Base-by-base conservation (phyloP, 495 filamentous ascomycete genomes). In the Lichina pygmaea region DNA sequence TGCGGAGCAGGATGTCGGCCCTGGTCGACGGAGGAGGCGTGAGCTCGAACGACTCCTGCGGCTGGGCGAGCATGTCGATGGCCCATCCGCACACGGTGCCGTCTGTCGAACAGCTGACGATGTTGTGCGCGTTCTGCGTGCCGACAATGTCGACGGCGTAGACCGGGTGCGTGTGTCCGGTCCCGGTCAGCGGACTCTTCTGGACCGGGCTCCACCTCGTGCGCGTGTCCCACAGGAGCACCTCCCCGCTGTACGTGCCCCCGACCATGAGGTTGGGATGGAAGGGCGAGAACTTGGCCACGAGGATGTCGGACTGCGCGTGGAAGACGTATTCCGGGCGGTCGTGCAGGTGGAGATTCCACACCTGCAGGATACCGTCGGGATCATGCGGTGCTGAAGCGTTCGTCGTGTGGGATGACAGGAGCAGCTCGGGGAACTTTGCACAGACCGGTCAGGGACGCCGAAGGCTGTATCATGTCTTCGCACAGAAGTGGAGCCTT, bases 61-160 rank as follows among this genome's bases (percentile, higher is more conserved):
- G 91, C 54, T 91, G 78, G 0, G 83, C 78, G 34, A 99, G 75
- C 84, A 95, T 95, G 61, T 95, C 91, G 9, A 93, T 77, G 13
- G 78, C 81, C 91, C 91, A 99, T 41, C 81, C 78, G 60, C 91
- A 95, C 49, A 95, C 81, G 34, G 86, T 82, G 47, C 91, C 91
- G 54, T 99, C 91, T 0, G 91, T 99, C 4, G 85, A 93, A 55
- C 78, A 80, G 15, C 83, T 91, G 46, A 99, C 75, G 57, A 99
- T 92, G 55, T 95, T 95, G 60, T 93, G 89, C 43, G 91, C 91
- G 59, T 99, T 95, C 59, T 95, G 91, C 6, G 89, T 99, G 49
- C 89, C 89, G 38, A 95, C 80, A 31, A 95, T 85, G 41, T 89
- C 83, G 48, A 99, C 75, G 30, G 76, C 78, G 64, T 99, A 99